phyloP scores from a whole-genome alignment of 192 early-diverging fungal genomes.

The Anaeromyces robustus region DNA sequence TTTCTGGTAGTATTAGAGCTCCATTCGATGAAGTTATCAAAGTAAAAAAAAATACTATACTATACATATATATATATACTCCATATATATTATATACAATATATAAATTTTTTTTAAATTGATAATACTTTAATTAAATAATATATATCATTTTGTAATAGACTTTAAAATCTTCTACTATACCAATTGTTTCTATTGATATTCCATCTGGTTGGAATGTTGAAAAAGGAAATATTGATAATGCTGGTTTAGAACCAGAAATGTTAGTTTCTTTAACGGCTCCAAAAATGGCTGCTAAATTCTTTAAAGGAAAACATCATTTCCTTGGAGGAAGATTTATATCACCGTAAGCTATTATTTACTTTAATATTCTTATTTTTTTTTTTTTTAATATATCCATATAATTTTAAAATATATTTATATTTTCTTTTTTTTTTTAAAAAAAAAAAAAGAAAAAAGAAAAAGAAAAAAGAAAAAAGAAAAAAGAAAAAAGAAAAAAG shows the following conservation, averaged over 20 bases:
- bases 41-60: too few relatives aligned
- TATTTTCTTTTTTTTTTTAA: too few relatives aligned
- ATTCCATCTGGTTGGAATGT: conserved; percentile 95
- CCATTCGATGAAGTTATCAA: conserved; percentile 56
- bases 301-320: conserved; percentile 56
- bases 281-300: conserved; percentile 62
- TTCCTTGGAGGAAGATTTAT: conserved; percentile 86
- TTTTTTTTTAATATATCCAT: too few relatives aligned
- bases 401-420: too few relatives aligned
- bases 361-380: too few relatives aligned
- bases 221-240: conserved; percentile 45
- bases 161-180: conserved; percentile 1
- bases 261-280: conserved; percentile 84
- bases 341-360: conserved; percentile 46
- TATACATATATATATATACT: too few relatives aligned
- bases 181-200: conserved; percentile 61
- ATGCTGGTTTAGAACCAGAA: conserved; percentile 45
- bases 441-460: too few relatives aligned
- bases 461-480: too few relatives aligned
- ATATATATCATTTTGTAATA: too few relatives aligned
- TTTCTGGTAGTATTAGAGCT: conserved; percentile 54
- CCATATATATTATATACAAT: too few relatives aligned
- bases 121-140: neutral
- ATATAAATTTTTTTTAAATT: neutral
- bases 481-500: too few relatives aligned